These are phyloP conservation scores for Aspergillus saccharolyticus DNA, from an alignment of 495 filamentous ascomycete species.

Conservation along the genomic window DNA sequence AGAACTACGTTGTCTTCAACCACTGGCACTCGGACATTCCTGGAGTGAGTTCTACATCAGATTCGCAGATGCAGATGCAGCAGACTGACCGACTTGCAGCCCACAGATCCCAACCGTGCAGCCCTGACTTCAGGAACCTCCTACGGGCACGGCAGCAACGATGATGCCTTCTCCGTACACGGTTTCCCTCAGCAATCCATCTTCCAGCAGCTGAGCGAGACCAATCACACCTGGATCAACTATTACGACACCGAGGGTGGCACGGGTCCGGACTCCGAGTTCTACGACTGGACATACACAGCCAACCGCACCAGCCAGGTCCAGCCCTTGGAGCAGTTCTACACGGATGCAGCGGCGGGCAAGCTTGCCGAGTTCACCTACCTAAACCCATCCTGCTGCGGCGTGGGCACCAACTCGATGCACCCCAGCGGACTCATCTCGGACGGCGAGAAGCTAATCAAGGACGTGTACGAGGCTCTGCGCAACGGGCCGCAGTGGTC, in stretches of 20 bases:
- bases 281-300: conserved; percentile 41
- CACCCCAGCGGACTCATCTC: conserved; percentile 44
- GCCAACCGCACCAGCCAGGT: conserved; percentile 30
- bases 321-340: conserved; percentile 31
- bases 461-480: conserved; percentile 46
- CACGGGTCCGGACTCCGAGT: conserved; percentile 29
- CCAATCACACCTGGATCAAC: conserved; percentile 44
- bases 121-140: conserved; percentile 45
- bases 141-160: conserved; percentile 44
- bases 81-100: conserved; percentile 23
- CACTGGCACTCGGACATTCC: conserved; percentile 48
- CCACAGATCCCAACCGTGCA: conserved; percentile 46
- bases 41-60: conserved; percentile 29
- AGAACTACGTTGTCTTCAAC: conserved; percentile 50
- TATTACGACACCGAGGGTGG: conserved; percentile 42
- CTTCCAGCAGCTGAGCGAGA: conserved; percentile 45
- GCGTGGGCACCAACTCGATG: conserved; percentile 40
- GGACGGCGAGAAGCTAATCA: conserved; percentile 45
- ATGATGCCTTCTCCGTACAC: conserved; percentile 32
- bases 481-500: conserved; percentile 43
- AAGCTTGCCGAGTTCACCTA: conserved; percentile 44
- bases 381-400: conserved; percentile 50
- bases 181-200: conserved; percentile 40
- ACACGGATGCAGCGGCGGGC: conserved; percentile 34
- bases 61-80: neutral